A percentile compares a stretch with the other conserved stretches of the same genome.
These are phyloP conservation scores for Amphicarpaea edgeworthii DNA, from an alignment of 306 rosid species.

Conservation along the genomic window DNA sequence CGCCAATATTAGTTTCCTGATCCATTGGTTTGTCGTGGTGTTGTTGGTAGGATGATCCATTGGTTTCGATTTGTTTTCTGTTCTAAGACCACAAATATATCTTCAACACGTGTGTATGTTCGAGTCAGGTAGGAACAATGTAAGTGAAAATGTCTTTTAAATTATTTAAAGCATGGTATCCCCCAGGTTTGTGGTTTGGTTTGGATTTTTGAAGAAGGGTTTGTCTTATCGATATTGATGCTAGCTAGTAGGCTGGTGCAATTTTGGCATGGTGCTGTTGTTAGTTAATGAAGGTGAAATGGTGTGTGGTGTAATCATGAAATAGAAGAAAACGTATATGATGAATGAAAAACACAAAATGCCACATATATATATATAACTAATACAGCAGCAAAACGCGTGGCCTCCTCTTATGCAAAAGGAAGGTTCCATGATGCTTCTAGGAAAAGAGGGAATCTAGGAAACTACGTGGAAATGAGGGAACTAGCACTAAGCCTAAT, in stretches of 20 bases:
- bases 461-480: slow-evolving; percentile 21
- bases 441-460: background rate
- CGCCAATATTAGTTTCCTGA: background rate
- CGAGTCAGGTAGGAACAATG: too few relatives aligned
- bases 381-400: slow-evolving; percentile 22
- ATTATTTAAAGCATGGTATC: too few relatives aligned
- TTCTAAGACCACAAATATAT: too few relatives aligned
- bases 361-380: background rate
- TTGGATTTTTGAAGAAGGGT: slow-evolving; percentile 8
- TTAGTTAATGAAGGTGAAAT: slow-evolving; percentile 1
- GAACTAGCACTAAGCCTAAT: too few relatives aligned
- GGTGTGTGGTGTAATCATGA: background rate
- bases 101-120: too few relatives aligned
- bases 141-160: too few relatives aligned
- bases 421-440: slow-evolving; percentile 40
- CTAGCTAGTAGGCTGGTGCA: background rate
- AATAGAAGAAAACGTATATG: background rate
- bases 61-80: slow-evolving; percentile 4
- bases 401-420: background rate
- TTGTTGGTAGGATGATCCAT: slow-evolving; percentile 3
- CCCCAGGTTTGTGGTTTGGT: too few relatives aligned
- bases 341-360: background rate
- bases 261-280: background rate
- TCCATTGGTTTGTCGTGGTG: background rate
- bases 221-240: slow-evolving; percentile 9